A percentile compares a stretch with the other conserved stretches of the same genome.
phyloP scores from a whole-genome alignment of 129 eudicot genomes.

The Flaveria trinervia region DNA sequence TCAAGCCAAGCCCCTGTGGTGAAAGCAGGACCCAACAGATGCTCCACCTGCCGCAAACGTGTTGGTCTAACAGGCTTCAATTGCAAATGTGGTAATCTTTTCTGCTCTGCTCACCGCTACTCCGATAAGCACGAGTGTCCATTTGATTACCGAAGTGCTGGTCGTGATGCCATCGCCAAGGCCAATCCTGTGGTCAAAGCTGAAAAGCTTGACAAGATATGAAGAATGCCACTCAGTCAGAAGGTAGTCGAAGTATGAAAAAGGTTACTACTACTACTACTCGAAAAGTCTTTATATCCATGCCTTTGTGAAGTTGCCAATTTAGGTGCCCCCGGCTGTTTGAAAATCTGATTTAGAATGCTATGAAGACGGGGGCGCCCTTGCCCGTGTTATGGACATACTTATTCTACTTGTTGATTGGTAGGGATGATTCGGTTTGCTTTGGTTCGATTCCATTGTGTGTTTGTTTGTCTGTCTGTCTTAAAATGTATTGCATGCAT shows the following conservation, averaged over 20 bases:
- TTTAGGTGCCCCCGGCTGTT: conserved; percentile 35
- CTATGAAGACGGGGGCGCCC: conserved; percentile 24
- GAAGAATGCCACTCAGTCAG: conserved; percentile 20
- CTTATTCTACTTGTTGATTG: conserved; percentile 43
- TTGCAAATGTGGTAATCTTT: conserved; percentile 66
- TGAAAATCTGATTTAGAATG: conserved; percentile 31
- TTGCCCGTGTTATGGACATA: conserved; percentile 39
- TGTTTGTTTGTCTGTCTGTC: conserved; percentile 22
- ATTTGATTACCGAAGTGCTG: conserved; percentile 68
- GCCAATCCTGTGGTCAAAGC: conserved; percentile 78
- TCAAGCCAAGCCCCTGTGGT: conserved; percentile 36
- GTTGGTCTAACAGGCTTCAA: conserved; percentile 71
- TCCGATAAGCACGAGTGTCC: conserved; percentile 75
- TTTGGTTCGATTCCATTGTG: conserved; percentile 36
- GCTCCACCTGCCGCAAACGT: conserved; percentile 62
- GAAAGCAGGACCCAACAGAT: conserved; percentile 62
- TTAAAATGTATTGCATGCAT: conserved; percentile 25
- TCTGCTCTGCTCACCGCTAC: conserved; percentile 71
- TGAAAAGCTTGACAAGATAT: conserved; percentile 72
- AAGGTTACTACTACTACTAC: conserved; percentile 22
- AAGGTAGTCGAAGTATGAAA: conserved; percentile 32
- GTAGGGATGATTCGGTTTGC: conserved; percentile 34
- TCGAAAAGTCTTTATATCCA: conserved; percentile 35
- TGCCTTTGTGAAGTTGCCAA: conserved; percentile 32
- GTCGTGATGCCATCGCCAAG: conserved; percentile 63